Percentiles rank a stretch among this genome's conserved stretches.
Conservation (phyloP, 2,329 filamentous ascomycete genomes). For the Cladophialophora carrionii region DNA sequence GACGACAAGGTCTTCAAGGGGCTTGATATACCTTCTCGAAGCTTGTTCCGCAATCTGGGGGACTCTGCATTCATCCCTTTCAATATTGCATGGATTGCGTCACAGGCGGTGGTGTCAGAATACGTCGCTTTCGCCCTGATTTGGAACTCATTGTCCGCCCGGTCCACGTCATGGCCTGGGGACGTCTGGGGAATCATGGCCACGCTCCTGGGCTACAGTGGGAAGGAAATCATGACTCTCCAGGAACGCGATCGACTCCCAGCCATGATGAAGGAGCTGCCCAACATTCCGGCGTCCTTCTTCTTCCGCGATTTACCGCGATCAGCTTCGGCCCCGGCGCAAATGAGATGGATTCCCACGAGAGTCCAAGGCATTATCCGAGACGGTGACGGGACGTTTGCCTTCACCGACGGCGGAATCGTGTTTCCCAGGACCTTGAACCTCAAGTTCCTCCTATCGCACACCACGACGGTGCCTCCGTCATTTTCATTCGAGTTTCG, state of each 20-base stretch:
- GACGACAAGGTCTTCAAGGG: neutral
- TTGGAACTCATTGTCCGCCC: conserved; percentile 3
- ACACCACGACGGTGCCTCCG: neutral
- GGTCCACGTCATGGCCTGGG: conserved; percentile 3
- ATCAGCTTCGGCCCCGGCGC: neutral
- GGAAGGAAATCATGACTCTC: conserved; percentile 4
- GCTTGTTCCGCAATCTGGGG: neutral
- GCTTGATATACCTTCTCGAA: neutral
- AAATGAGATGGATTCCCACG: neutral
- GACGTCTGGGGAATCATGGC: conserved; percentile 6
- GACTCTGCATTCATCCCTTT: neutral
- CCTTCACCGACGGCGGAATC: neutral
- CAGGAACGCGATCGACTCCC: neutral
- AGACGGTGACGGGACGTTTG: neutral
- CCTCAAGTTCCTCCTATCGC: neutral
- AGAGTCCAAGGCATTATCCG: neutral
- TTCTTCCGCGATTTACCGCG: neutral
- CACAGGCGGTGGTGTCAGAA: conserved; percentile 8
- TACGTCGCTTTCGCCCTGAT: conserved; percentile 5
- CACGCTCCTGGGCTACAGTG: conserved; percentile 1
- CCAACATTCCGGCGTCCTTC: neutral
- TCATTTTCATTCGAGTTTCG: neutral
- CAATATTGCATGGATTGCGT: conserved; percentile 3
- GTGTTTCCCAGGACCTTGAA: neutral
- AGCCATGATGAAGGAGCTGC: neutral